Evolutionary conservation across 2,329 filamentous ascomycete genomes (phyloP), one percentile per base, ranked within the genome.

Genomic region (Epichloe amarillans): DNA sequence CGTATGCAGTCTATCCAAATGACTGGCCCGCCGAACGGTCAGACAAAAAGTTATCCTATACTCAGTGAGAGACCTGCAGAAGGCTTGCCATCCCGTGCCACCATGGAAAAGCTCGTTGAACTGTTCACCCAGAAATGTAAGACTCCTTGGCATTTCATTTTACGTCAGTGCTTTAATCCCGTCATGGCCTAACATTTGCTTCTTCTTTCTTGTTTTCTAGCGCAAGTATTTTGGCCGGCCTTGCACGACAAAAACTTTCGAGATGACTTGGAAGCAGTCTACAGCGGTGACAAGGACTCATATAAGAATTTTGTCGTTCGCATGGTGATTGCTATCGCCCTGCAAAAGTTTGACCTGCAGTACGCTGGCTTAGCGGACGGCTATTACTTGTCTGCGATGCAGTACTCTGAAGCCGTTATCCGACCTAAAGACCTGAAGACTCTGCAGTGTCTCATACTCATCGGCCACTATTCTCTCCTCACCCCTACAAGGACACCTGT

Each of bases 351-450:
- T 60, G 88, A 90, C 62, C 80, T 84, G 0, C 83, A 87, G 56
- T 97, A 93, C 65, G 89, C 90, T n/a, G 90, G 90, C 23, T 72
- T 97, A 30, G 91, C 93, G 33, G 91, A 97, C 67, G 90, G 88
- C 63, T 97, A 95, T 69, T 97, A 96, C 62, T 76, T 96, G 21
- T 86, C 90, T 23, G 91, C 91, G 5, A 82, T 97, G 70, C 82
- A 84, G 54, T 83, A 83, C 59, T 82, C 97, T 54, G 87, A 96
- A 64, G 80, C 82, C 3, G 83, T 94, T 11, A 77, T 97, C 50
- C 82, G 83, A 49, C 82, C 84, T n/a, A 95, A 95, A 73, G 88
- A 97, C 64, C 69, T 96, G 33, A 87, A 84, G 60, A 94, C 93
- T 0, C 71, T 97, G 15, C 93, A 97, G 67, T 96, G 91, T 59